These are phyloP conservation scores for Pleurotus citrinopileatus DNA, from an alignment of 768 basidiomycete genomes.

Conservation along the genomic window DNA sequence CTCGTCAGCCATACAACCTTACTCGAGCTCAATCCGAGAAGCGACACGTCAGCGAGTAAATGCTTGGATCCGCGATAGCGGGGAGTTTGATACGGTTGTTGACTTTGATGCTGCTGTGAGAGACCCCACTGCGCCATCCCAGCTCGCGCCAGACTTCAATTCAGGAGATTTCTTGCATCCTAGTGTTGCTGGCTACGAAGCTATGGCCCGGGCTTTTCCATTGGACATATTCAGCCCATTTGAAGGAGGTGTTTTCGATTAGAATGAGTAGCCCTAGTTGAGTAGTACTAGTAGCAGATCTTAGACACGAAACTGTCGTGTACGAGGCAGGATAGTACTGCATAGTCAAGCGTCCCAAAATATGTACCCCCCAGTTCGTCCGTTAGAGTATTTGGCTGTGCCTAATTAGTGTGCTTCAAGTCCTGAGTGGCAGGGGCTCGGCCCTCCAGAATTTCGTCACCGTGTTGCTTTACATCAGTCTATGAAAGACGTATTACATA, in stretches of 20 bases:
- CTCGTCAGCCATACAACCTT: slow-evolving; percentile 31
- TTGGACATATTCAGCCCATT: slow-evolving; percentile 32
- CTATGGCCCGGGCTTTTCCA: slow-evolving; percentile 39
- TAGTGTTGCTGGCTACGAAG: slow-evolving; percentile 42
- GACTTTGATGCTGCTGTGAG: slow-evolving; percentile 43
- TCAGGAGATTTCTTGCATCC: slow-evolving; percentile 49
- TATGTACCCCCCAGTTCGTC: too few species aligned
- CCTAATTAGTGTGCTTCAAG: background rate
- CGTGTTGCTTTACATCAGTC: slow-evolving; percentile 48
- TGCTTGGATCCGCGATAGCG: slow-evolving; percentile 37
- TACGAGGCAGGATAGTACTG: too few species aligned
- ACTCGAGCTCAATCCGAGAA: slow-evolving; percentile 37
- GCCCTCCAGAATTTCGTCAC: slow-evolving; percentile 51
- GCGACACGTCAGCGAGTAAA: slow-evolving; percentile 40
- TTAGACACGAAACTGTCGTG: background rate
- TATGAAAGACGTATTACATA: slow-evolving; percentile 12
- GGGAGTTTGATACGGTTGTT: slow-evolving; percentile 41
- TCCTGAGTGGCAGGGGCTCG: slow-evolving; percentile 28
- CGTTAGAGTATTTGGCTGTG: too few species aligned
- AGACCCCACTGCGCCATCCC: slow-evolving; percentile 34
- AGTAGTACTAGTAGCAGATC: background rate
- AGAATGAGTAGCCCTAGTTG: background rate
- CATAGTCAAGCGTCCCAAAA: too few species aligned
- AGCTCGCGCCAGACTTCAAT: slow-evolving; percentile 34
- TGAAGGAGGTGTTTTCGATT: background rate